Base-by-base conservation (phyloP, 1,284 basidiomycete genomes). In the Singerocomus inundabilis region DNA sequence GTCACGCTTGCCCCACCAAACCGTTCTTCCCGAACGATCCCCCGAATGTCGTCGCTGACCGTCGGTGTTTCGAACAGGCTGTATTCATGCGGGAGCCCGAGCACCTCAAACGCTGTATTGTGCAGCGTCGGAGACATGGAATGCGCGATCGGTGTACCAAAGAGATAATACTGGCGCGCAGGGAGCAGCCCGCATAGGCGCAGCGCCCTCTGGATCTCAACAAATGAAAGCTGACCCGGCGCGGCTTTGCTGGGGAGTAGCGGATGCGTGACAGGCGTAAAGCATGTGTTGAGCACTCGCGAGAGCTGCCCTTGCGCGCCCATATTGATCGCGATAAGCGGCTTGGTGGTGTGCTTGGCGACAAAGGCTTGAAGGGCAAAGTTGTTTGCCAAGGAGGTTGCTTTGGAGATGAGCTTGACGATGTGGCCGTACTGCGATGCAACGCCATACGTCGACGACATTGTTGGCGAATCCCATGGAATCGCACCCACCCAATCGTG, bases 1-100 rank as follows among this genome's bases (percentile, higher is more conserved):
- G 97, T 99, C 24, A 98, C 93, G 6, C 91, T 93, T 7, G 95
- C 95, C 4, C 96, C 96, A 15, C 96, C 96, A 70, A 98, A 99
- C 47, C 86, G 81, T 0, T 82, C 76, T 8, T 81, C 74, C 0
- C 75, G 69, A 13, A 98, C 73, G 2, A 85, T 75, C 0, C 77
- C 71, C 58, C 80, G 79, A 55, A 97, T 76, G 44, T 80, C 76
- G 16, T 85, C 80, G 45, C 84, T 82, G 1, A 96, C 78, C 6
- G 73, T 70, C 12, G 73, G 63, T 0, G 90, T 89, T 72, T 98
- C 92, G 42, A 91, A 73, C n/a, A 90, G 73, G 33, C 77, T 75
- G 67, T 97, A 98, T 12, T 68, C 66, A 66, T 95, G 84, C 0
- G 94, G 94, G 11, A 98, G 74, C 1, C 93, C 93, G 25, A 98